Evolutionary conservation across 2,329 filamentous ascomycete genomes (phyloP).

Genomic region (Byssoonygena ceratinophila): DNA sequence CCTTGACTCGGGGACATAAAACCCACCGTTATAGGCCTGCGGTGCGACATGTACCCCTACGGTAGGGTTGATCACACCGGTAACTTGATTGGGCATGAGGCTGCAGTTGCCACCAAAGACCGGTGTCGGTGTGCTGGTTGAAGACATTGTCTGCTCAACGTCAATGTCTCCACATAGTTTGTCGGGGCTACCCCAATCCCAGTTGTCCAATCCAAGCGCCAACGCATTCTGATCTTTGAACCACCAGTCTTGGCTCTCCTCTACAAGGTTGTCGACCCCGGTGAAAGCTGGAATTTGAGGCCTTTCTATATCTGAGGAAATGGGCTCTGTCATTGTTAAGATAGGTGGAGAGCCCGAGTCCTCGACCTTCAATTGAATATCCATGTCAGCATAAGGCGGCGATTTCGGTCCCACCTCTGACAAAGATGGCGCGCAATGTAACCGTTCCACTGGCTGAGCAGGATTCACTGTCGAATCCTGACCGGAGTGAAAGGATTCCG

Average conservation of each 20-base stretch:
- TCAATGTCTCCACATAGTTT: constrained; percentile 2
- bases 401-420: not conserved
- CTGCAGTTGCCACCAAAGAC: not conserved
- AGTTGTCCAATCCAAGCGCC: constrained; percentile 53
- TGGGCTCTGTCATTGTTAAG: not conserved
- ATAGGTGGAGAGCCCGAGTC: not conserved
- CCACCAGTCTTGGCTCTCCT: constrained; percentile 56
- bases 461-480: not conserved
- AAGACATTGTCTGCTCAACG: not conserved
- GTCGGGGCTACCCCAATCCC: constrained; percentile 12
- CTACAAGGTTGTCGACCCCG: constrained; percentile 49
- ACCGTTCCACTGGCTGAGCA: not conserved
- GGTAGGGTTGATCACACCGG: not conserved
- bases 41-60: not conserved
- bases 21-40: not conserved
- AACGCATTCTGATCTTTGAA: constrained; percentile 52
- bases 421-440: not conserved
- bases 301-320: not conserved
- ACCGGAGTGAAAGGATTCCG: constrained; percentile 13
- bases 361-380: not conserved
- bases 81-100: not conserved
- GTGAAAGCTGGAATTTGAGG: constrained; percentile 36
- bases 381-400: not conserved
- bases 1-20: not conserved
- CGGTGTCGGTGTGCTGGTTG: constrained; percentile 2